Percentiles rank a stretch among this genome's conserved stretches.
Evolutionary conservation across 148 eudicot genomes (phyloP).

Genomic region (Linanthus parryae): DNA sequence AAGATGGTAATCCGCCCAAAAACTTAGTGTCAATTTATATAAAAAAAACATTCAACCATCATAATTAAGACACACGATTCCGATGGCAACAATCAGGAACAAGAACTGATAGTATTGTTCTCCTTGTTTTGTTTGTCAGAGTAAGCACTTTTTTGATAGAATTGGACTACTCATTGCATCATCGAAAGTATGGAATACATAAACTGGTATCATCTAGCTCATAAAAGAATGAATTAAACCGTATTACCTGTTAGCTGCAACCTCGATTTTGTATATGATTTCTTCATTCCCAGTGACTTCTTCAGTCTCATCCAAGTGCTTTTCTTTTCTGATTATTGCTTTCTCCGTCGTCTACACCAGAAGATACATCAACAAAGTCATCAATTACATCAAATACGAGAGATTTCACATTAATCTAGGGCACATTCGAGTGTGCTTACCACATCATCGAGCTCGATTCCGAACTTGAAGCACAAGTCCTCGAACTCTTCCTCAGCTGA

Average conservation of each 20-base stretch:
- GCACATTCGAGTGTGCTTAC: slow-evolving; percentile 25
- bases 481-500: slow-evolving; percentile 64
- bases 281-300: slow-evolving; percentile 63
- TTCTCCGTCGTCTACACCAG: slow-evolving; percentile 73
- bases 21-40: too few species aligned
- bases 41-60: too few species aligned
- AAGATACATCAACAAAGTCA: neutral
- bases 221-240: too few species aligned
- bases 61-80: too few species aligned
- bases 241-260: slow-evolving; percentile 85
- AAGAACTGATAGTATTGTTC: too few species aligned
- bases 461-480: slow-evolving; percentile 79
- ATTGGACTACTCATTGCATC: too few species aligned
- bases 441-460: slow-evolving; percentile 97
- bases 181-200: too few species aligned
- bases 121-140: too few species aligned
- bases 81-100: too few species aligned
- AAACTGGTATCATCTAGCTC: too few species aligned
- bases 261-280: slow-evolving; percentile 87
- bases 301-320: slow-evolving; percentile 62
- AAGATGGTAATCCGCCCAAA: too few species aligned
- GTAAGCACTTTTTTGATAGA: too few species aligned
- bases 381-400: neutral
- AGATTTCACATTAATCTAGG: neutral
- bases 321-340: slow-evolving; percentile 83